Percentiles rank a stretch among this genome's conserved stretches.
These are phyloP conservation scores for Cenchrus purpureus DNA, from an alignment of 176 grass and related monocot genomes.

Conservation along the genomic window DNA sequence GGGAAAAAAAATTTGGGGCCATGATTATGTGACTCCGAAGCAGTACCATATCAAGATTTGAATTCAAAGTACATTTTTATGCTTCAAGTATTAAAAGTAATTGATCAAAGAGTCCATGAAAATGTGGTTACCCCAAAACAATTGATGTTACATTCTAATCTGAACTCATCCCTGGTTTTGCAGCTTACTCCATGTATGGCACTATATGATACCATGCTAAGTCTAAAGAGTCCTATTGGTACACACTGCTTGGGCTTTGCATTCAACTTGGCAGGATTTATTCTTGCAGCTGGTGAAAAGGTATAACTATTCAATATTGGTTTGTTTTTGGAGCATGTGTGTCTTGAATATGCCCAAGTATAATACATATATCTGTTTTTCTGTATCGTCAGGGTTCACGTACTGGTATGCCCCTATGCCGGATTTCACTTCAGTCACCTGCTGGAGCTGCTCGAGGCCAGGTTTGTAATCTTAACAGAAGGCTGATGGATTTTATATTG, in stretches of 20 bases:
- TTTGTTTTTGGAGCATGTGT: slow-evolving; percentile 12
- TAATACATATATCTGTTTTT: slow-evolving; percentile 20
- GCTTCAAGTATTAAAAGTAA: slow-evolving; percentile 3
- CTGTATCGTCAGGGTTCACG: slow-evolving; percentile 69
- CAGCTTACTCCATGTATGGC: slow-evolving; percentile 93
- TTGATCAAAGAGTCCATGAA: neutral
- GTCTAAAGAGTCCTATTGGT: slow-evolving; percentile 69
- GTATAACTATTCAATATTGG: slow-evolving; percentile 35
- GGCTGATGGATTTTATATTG: neutral
- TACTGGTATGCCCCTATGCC: slow-evolving; percentile 74
- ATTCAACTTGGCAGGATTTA: slow-evolving; percentile 85
- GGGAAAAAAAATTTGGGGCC: neutral
- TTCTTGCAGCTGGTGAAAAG: slow-evolving; percentile 97
- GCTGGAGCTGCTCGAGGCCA: slow-evolving; percentile 90
- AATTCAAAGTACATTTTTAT: neutral
- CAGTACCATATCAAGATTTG: neutral
- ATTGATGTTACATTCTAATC: slow-evolving; percentile 13
- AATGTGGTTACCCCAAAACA: slow-evolving; percentile 16
- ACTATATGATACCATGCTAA: slow-evolving; percentile 94
- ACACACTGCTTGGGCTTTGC: slow-evolving; percentile 93
- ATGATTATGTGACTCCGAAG: slow-evolving; percentile 7
- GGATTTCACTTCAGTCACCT: slow-evolving; percentile 81
- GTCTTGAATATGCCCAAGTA: neutral
- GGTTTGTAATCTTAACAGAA: slow-evolving; percentile 49
- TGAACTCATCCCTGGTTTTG: slow-evolving; percentile 25